Evolutionary conservation across 192 early-diverging fungal genomes (phyloP).

Genomic region (Dissophora ornata): DNA sequence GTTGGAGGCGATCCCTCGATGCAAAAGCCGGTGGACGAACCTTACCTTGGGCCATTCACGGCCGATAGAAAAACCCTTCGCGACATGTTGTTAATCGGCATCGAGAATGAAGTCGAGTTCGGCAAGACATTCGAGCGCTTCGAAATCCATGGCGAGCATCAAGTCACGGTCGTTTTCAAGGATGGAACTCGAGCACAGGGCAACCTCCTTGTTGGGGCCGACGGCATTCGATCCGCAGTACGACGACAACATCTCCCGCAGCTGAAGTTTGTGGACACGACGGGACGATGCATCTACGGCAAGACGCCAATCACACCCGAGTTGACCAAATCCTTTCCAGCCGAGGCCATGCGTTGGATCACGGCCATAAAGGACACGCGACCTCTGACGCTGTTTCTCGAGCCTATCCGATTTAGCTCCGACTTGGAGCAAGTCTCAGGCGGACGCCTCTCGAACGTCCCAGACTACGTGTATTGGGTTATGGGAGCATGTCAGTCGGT

Average conservation of each 20-base stretch:
- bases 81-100: conserved; percentile 5
- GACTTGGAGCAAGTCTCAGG: conserved; percentile 6
- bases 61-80: conserved; percentile 23
- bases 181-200: conserved; percentile 35
- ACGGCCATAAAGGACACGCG: conserved; percentile 15
- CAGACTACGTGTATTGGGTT: conserved; percentile 25
- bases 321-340: conserved; percentile 9
- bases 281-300: conserved; percentile 22
- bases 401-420: conserved; percentile 20
- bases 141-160: conserved; percentile 14
- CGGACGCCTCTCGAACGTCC: conserved; percentile 1
- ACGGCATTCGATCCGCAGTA: conserved; percentile 26
- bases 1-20: neutral
- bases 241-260: conserved; percentile 5
- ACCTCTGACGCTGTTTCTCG: conserved; percentile 13
- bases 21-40: neutral
- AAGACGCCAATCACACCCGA: conserved; percentile 23
- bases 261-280: conserved; percentile 19
- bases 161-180: conserved; percentile 36
- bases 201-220: conserved; percentile 41
- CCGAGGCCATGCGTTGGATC: conserved; percentile 11
- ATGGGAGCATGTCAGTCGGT: conserved; percentile 7
- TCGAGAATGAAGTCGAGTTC: conserved; percentile 30
- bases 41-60: conserved; percentile 7
- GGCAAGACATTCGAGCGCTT: conserved; percentile 30